Evolutionary conservation across 176 grass and related monocot genomes (phyloP), one percentile per base, ranked within the genome.

Genomic region (Bromus sterilis): DNA sequence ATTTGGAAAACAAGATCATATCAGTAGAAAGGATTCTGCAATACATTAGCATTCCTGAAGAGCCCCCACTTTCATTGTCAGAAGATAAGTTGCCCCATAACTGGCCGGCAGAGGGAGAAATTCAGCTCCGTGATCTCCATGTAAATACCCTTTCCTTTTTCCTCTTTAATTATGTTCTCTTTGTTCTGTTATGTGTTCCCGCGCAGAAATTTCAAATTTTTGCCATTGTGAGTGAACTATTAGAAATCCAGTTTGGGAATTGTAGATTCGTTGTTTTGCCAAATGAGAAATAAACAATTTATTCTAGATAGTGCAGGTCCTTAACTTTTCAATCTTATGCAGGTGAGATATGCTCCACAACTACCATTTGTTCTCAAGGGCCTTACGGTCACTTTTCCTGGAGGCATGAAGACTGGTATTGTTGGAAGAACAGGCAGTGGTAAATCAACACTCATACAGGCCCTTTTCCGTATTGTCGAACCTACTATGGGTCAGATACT

Each of bases 381-480:
- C 53, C 78, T 98, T 59, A 84, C 90, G 56, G 76, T 90, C 73
- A 93, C 67, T 31, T 90, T 98, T 53, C 84, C 73, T 40, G 92
- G 95, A 56, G 92, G 86, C 33, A 87, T 83, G 82, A 98, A 98
- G 87, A 95, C 92, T 8, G 95, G 95, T 32, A 86, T 98, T 59
- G 95, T 98, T 33, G 95, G 95, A 75, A 89, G 95, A 68, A 98
- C 95, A 31, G 95, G 95, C 53, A 93, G 92, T 62, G 95, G 95
- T 69, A 98, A 98, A 81, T 94, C 95, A 26, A 97, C 94, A 41
- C 78, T 97, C 71, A 97, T 97, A 79, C 94, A 94, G 74, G 84
- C 89, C 43, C 85, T 98, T 20, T 98, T 98, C 74, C 87, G 95
- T 16, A 89, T 98, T 6, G 90, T 98, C 9, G 95, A 98, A 41